These are phyloP conservation scores for Pseudisothecium myosuroides DNA, from an alignment of 225 moss, liverwort and hornwort species.

Conservation along the genomic window DNA sequence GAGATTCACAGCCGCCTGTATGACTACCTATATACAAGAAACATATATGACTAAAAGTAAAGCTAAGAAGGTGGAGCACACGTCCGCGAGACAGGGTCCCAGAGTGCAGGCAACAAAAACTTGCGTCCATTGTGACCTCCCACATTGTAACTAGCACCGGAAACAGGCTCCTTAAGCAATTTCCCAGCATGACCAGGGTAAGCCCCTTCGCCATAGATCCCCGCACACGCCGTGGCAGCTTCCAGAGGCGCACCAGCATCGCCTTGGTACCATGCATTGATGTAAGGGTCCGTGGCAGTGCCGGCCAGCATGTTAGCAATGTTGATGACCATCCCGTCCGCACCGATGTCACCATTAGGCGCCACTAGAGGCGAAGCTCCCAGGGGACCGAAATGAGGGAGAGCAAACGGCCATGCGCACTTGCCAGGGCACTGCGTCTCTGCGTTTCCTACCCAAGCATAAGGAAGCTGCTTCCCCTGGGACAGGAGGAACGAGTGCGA, in stretches of 20 bases:
- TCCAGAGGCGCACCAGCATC: conserved; percentile 47
- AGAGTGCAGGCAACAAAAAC: conserved; percentile 64
- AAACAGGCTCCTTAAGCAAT: conserved; percentile 16
- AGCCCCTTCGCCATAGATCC: conserved; percentile 53
- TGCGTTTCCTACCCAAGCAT: conserved; percentile 71
- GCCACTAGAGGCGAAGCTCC: conserved; percentile 20
- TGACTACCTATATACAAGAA: conserved; percentile 1
- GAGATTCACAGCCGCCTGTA: not conserved
- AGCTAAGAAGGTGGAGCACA: conserved; percentile 30
- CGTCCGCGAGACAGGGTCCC: conserved; percentile 49
- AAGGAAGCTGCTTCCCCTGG: conserved; percentile 44
- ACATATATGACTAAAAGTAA: not conserved
- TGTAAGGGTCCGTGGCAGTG: conserved; percentile 61
- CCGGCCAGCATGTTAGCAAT: conserved; percentile 60
- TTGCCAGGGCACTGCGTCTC: conserved; percentile 62
- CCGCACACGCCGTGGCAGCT: conserved; percentile 61
- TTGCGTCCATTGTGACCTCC: conserved; percentile 38
- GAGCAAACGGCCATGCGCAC: conserved; percentile 73
- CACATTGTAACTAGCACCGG: conserved; percentile 63
- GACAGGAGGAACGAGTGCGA: conserved; percentile 42
- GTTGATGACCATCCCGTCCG: conserved; percentile 80
- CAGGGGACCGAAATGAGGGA: conserved; percentile 34
- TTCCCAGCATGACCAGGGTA: conserved; percentile 56
- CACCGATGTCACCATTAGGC: conserved; percentile 62
- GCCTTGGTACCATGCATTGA: conserved; percentile 69